Conservation (phyloP, 352 stramenopile species). For the Elongisporangium undulatum region DNA sequence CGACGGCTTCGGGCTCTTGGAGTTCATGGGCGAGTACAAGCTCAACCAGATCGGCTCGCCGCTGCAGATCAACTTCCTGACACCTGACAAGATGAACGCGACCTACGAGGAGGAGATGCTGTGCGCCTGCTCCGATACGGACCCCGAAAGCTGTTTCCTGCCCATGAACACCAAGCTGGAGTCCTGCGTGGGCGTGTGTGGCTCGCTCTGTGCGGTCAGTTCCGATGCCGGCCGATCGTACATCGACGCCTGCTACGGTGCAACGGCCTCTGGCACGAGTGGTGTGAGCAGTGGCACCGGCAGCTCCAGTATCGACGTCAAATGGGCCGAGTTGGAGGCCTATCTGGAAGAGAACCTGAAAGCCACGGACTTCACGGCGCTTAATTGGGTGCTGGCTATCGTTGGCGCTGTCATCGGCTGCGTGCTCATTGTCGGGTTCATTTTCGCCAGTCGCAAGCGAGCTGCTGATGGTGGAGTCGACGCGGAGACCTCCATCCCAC, state of each 20-base stretch:
- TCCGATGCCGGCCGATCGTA: slow-evolving; percentile 31
- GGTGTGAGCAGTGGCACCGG: slow-evolving; percentile 11
- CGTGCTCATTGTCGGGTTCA: slow-evolving; percentile 33
- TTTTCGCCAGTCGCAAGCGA: slow-evolving; percentile 16
- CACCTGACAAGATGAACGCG: slow-evolving; percentile 23
- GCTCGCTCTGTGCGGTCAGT: slow-evolving; percentile 40
- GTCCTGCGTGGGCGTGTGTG: slow-evolving; percentile 46
- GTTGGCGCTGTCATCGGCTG: slow-evolving; percentile 29
- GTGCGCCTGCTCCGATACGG: slow-evolving; percentile 36
- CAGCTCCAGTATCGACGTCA: slow-evolving; percentile 15
- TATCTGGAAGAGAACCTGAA: slow-evolving; percentile 32
- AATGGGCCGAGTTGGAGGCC: slow-evolving; percentile 32
- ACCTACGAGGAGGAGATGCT: slow-evolving; percentile 25
- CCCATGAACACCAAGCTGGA: slow-evolving; percentile 43
- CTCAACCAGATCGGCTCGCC: slow-evolving; percentile 58
- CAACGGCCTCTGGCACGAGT: slow-evolving; percentile 10
- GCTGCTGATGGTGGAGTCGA: too few species aligned
- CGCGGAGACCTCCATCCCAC: too few species aligned
- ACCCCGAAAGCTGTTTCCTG: slow-evolving; percentile 34
- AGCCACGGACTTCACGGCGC: slow-evolving; percentile 26
- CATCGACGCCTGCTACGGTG: slow-evolving; percentile 29
- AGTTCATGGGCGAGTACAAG: slow-evolving; percentile 60
- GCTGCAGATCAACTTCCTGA: slow-evolving; percentile 58
- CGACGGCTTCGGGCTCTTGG: slow-evolving; percentile 47
- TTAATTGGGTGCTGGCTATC: slow-evolving; percentile 54